Percentiles rank a stretch among this genome's conserved stretches.
Conservation (phyloP, 805 yeast genomes). For the Priceomyces carsonii region DNA sequence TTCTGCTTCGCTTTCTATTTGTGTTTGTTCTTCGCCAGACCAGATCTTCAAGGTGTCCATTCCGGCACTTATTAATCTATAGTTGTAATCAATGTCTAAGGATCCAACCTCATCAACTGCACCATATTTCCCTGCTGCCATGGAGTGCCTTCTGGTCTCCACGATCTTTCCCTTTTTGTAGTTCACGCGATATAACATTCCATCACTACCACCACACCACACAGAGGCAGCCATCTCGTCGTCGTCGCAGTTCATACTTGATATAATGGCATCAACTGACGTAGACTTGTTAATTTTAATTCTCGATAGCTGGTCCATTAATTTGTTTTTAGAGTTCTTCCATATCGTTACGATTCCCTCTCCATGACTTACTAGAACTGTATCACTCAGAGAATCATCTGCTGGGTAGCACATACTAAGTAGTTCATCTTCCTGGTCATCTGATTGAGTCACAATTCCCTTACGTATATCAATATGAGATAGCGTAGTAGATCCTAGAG, state of each 20-base stretch:
- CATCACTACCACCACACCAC: slow-evolving; percentile 83
- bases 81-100: slow-evolving; percentile 78
- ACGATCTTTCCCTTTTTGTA: slow-evolving; percentile 61
- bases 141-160: slow-evolving; percentile 67
- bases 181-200: slow-evolving; percentile 67
- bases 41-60: slow-evolving; percentile 82
- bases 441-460: slow-evolving; percentile 65
- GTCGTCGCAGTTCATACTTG: slow-evolving; percentile 55
- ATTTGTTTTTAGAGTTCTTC: slow-evolving; percentile 69
- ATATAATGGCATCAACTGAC: slow-evolving; percentile 69
- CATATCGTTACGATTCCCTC: slow-evolving; percentile 88
- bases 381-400: slow-evolving; percentile 58
- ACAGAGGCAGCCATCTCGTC: slow-evolving; percentile 48
- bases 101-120: slow-evolving; percentile 70
- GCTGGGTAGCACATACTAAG: slow-evolving; percentile 66
- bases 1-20: slow-evolving; percentile 26
- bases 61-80: slow-evolving; percentile 78
- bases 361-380: slow-evolving; percentile 82
- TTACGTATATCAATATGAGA: slow-evolving; percentile 78
- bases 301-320: slow-evolving; percentile 77
- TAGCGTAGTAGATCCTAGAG: slow-evolving; percentile 81
- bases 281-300: slow-evolving; percentile 67
- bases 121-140: slow-evolving; percentile 32
- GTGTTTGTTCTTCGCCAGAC: slow-evolving; percentile 37
- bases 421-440: slow-evolving; percentile 94